Evolutionary conservation across 2,329 filamentous ascomycete species (phyloP).

Genomic region (Cercospora beticola): DNA sequence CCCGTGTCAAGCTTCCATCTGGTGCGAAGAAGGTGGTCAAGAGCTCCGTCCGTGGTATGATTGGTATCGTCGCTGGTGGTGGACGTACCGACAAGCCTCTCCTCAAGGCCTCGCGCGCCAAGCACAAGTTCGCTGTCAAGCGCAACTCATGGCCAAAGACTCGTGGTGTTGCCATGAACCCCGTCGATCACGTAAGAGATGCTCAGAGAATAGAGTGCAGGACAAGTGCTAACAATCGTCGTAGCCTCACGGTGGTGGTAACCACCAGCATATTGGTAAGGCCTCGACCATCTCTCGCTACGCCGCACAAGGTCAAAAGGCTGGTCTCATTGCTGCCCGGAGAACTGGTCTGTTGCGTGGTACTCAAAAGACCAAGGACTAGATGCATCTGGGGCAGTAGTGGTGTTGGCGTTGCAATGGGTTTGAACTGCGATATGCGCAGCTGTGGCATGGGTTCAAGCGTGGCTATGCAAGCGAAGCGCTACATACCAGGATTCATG

Average conservation of each 20-base stretch:
- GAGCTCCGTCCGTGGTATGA: constrained; percentile 93
- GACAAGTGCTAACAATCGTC: constrained; percentile 33
- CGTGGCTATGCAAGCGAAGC: constrained; percentile 26
- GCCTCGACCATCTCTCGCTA: constrained; percentile 99
- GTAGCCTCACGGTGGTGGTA: constrained; percentile 69
- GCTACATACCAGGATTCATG: constrained; percentile 27
- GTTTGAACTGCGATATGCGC: constrained; percentile 28
- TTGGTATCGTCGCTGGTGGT: constrained; percentile 98
- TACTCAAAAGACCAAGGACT: constrained; percentile 99
- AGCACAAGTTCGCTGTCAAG: constrained; percentile 99
- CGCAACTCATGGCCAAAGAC: constrained; percentile 99
- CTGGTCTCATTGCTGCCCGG: constrained; percentile 99
- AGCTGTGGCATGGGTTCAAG: constrained; percentile 30
- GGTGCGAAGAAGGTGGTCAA: constrained; percentile 99
- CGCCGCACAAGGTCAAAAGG: constrained; percentile 98
- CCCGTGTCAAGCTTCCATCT: constrained; percentile 97
- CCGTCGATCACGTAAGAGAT: constrained; percentile 80
- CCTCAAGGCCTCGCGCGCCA: constrained; percentile 98
- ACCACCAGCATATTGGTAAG: constrained; percentile 99
- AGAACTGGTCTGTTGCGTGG: constrained; percentile 99
- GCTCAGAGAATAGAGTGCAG: neutral
- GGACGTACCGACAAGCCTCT: constrained; percentile 99
- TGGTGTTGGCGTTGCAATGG: constrained; percentile 36
- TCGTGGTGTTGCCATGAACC: constrained; percentile 99
- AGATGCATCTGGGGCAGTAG: constrained; percentile 34